A percentile compares a stretch with the other conserved stretches of the same genome.
phyloP scores from a whole-genome alignment of 2,329 filamentous ascomycete genomes.

The Ceratocystis alfenasii region DNA sequence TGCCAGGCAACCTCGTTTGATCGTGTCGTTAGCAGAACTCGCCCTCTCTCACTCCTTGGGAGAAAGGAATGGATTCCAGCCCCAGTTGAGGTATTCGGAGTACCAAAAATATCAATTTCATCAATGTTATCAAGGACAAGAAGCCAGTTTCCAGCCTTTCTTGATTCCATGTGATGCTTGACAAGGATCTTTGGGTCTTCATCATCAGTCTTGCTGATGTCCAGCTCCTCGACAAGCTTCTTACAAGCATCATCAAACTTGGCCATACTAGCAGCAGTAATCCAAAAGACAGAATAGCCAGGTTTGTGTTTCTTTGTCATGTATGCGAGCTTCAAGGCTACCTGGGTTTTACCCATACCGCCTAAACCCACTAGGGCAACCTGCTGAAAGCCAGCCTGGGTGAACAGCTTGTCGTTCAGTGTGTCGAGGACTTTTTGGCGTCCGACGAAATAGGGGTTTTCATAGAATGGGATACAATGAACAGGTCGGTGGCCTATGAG shows the following conservation, averaged over 20 bases:
- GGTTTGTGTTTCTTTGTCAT: neutral
- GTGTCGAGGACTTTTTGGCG: neutral
- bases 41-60: conserved; percentile 23
- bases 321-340: neutral
- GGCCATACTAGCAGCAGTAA: neutral
- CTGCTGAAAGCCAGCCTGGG: neutral
- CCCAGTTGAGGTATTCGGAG: neutral
- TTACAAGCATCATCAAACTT: neutral
- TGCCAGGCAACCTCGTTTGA: neutral
- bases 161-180: conserved; percentile 22
- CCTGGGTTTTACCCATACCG: neutral
- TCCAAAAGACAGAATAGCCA: conserved; percentile 6
- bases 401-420: neutral
- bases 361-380: neutral
- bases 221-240: conserved; percentile 4
- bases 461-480: neutral
- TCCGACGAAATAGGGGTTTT: neutral
- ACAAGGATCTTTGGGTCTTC: conserved; percentile 17
- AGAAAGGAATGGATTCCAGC: conserved; percentile 25
- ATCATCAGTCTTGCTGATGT: neutral
- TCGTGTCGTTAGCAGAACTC: conserved; percentile 17
- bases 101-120: conserved; percentile 11
- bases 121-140: conserved; percentile 26
- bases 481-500: neutral
- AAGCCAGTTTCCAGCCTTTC: conserved; percentile 25